Percentiles rank a stretch among this genome's conserved stretches.
These are phyloP conservation scores for Henningerozyma blattae DNA, from an alignment of 805 yeast genomes.

Conservation along the genomic window DNA sequence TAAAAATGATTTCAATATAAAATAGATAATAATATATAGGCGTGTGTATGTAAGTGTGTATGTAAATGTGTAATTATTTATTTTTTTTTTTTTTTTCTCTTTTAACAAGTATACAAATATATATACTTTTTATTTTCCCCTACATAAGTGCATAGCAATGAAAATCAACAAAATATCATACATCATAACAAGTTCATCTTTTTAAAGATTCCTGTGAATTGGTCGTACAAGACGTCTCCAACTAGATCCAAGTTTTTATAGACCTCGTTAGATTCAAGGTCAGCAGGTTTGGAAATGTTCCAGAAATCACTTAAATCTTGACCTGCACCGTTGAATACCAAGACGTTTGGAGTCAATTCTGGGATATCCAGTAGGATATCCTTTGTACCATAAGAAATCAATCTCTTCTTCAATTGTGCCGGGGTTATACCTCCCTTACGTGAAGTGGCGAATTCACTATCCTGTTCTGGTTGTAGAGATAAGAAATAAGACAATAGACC, in stretches of 20 bases:
- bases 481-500: conserved; percentile 85
- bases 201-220: neutral
- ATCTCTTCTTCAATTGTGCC: conserved; percentile 61
- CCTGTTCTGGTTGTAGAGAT: conserved; percentile 66
- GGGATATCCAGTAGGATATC: conserved; percentile 50
- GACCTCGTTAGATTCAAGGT: neutral
- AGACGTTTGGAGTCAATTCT: conserved; percentile 61
- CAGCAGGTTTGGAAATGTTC: conserved; percentile 13
- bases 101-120: too few species aligned
- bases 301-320: conserved; percentile 57
- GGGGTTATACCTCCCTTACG: conserved; percentile 45
- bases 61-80: too few species aligned
- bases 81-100: too few species aligned
- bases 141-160: too few species aligned
- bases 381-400: conserved; percentile 57
- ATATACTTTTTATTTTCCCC: too few species aligned
- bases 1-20: too few species aligned
- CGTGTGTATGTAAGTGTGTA: too few species aligned
- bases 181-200: neutral
- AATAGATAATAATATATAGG: too few species aligned
- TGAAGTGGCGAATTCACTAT: conserved; percentile 48
- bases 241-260: neutral
- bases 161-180: conserved; percentile 30
- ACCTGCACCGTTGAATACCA: conserved; percentile 78
- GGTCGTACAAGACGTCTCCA: neutral